These are phyloP conservation scores for Heliamphora pulchella DNA, from an alignment of 179 eudicot species.

Conservation along the genomic window DNA sequence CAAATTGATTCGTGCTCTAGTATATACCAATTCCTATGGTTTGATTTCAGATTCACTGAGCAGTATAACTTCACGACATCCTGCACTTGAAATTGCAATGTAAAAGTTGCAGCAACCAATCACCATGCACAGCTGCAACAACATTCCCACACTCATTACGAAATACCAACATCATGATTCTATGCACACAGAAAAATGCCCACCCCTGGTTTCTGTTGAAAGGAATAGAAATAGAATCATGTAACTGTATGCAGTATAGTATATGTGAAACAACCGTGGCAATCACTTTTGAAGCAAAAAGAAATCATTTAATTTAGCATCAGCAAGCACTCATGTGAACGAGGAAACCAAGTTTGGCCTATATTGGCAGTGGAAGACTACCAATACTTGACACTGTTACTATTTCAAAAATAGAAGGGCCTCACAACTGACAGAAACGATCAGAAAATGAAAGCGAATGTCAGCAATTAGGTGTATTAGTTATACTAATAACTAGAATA, in stretches of 20 bases:
- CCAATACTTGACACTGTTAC: not conserved
- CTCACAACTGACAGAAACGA: not conserved
- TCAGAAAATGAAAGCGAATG: not conserved
- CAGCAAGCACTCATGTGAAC: not conserved
- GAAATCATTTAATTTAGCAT: not conserved
- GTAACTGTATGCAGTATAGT: no score
- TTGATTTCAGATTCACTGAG: no score
- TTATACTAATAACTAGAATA: not conserved
- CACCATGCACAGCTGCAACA: no score
- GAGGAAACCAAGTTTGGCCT: not conserved
- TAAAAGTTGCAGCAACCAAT: no score
- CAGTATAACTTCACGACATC: no score
- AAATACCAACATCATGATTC: no score
- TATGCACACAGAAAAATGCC: not conserved
- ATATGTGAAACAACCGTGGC: no score
- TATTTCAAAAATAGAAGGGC: not conserved
- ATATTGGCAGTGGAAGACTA: not conserved
- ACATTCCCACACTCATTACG: no score
- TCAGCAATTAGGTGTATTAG: not conserved
- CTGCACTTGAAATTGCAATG: no score
- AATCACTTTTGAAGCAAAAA: no score
- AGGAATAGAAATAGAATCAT: not conserved
- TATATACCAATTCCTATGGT: no score
- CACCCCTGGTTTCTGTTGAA: constrained; percentile 1
- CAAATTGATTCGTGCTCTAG: no score